phyloP scores from a whole-genome alignment of 2,329 filamentous ascomycete genomes.

The Aspergillus pseudotamarii region DNA sequence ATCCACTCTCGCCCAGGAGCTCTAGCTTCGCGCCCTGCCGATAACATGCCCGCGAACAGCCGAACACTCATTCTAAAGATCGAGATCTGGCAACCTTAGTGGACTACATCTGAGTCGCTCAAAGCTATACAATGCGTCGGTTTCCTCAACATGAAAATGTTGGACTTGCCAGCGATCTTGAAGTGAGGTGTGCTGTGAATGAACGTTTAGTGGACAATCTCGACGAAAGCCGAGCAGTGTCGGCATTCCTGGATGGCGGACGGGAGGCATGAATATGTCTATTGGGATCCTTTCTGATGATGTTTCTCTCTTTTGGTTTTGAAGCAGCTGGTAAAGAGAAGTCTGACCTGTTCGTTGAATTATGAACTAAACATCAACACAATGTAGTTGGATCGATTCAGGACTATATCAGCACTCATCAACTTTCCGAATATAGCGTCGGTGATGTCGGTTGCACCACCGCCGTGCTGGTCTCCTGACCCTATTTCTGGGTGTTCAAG shows the following conservation, averaged over 20 bases:
- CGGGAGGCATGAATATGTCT: constrained; percentile 39
- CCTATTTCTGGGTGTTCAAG: constrained; percentile 50
- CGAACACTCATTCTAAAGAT: background rate
- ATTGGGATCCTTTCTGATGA: constrained; percentile 36
- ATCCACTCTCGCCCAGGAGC: background rate
- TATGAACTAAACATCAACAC: background rate
- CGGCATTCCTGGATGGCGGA: constrained; percentile 35
- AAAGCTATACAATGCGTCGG: background rate
- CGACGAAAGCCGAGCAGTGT: background rate
- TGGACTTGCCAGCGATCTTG: background rate
- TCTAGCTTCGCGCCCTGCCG: background rate
- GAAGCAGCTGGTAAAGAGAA: constrained; percentile 39
- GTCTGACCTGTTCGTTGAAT: background rate
- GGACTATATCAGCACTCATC: constrained; percentile 50
- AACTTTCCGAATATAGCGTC: constrained; percentile 46
- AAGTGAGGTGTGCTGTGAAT: background rate
- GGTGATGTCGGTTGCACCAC: constrained; percentile 56
- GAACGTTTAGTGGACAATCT: background rate
- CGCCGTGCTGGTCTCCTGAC: constrained; percentile 49
- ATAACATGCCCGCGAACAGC: background rate
- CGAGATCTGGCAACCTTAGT: background rate
- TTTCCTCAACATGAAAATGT: background rate
- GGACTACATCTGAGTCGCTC: background rate
- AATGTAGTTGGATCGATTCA: constrained; percentile 51
- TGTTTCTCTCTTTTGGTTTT: constrained; percentile 50